These are phyloP conservation scores for Pelargonium cotyledonis DNA, from an alignment of 441 rosid genomes.

Conservation along the genomic window DNA sequence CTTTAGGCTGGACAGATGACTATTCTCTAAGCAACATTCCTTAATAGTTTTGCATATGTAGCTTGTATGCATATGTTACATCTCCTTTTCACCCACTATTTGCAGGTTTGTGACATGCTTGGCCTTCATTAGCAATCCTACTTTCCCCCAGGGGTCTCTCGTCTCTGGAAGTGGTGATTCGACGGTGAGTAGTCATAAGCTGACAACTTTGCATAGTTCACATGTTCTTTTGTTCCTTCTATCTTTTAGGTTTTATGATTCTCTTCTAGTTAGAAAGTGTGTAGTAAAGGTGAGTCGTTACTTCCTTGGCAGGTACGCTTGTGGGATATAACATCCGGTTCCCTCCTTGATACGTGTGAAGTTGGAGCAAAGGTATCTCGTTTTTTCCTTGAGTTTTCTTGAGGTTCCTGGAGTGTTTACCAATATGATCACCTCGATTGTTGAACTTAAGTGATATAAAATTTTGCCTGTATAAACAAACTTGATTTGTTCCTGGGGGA, in stretches of 20 bases:
- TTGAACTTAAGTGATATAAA: background rate
- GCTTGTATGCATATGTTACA: background rate
- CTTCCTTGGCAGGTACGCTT: conserved; percentile 59
- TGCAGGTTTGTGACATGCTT: conserved; percentile 74
- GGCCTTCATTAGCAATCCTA: conserved; percentile 47
- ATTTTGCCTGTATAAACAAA: background rate
- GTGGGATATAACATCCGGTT: conserved; percentile 77
- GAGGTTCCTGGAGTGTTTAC: background rate
- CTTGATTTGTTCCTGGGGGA: no score
- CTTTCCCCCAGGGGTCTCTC: conserved; percentile 56
- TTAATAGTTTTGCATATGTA: background rate
- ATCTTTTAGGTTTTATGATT: conserved; percentile 1
- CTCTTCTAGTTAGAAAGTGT: conserved; percentile 9
- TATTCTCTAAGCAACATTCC: background rate
- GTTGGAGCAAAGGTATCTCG: conserved; percentile 54
- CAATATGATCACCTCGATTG: background rate
- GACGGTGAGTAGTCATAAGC: conserved; percentile 46
- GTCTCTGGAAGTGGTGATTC: conserved; percentile 96
- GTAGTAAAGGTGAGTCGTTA: conserved; percentile 16
- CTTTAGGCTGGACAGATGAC: background rate
- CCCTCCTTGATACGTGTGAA: conserved; percentile 77
- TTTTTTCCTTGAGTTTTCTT: background rate
- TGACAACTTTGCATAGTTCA: conserved; percentile 8
- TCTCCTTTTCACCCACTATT: conserved; percentile 13
- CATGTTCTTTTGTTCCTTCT: background rate